Conservation (phyloP, 192 early-diverging fungal genomes). For the Spinellus fusiger region DNA sequence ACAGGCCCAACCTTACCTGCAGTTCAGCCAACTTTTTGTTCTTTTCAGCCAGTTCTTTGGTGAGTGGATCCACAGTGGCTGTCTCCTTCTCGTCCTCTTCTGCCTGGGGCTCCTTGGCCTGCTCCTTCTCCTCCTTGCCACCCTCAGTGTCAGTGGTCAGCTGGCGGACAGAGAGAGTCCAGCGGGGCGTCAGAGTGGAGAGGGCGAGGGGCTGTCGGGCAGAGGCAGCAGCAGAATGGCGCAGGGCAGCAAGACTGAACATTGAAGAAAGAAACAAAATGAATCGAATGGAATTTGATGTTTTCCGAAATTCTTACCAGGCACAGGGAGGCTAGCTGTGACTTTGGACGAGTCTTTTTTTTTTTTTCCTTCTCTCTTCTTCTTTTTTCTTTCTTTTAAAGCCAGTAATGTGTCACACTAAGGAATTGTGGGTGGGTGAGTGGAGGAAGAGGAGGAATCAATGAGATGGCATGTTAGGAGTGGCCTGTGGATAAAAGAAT, state of each 20-base stretch:
- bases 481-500: no score
- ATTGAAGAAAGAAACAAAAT: not conserved
- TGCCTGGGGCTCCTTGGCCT: slow-evolving; percentile 26
- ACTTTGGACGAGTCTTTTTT: not conserved
- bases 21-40: slow-evolving; percentile 78
- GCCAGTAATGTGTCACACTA: not conserved
- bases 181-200: no score
- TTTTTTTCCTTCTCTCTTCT: not conserved
- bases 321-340: no score
- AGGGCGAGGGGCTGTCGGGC: slow-evolving; percentile 1
- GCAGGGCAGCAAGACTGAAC: slow-evolving; percentile 5
- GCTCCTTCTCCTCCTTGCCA: slow-evolving; percentile 8
- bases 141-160: no score
- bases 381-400: not conserved
- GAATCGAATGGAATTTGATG: not conserved
- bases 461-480: no score
- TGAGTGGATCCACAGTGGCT: not conserved
- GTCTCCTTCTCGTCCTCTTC: slow-evolving; percentile 8
- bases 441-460: no score
- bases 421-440: no score
- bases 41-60: slow-evolving; percentile 51
- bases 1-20: slow-evolving; percentile 48
- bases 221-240: slow-evolving; percentile 6
- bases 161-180: no score
- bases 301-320: no score